Conservation (phyloP, 2,329 filamentous ascomycete genomes). For the Colletotrichum eremochloae region DNA sequence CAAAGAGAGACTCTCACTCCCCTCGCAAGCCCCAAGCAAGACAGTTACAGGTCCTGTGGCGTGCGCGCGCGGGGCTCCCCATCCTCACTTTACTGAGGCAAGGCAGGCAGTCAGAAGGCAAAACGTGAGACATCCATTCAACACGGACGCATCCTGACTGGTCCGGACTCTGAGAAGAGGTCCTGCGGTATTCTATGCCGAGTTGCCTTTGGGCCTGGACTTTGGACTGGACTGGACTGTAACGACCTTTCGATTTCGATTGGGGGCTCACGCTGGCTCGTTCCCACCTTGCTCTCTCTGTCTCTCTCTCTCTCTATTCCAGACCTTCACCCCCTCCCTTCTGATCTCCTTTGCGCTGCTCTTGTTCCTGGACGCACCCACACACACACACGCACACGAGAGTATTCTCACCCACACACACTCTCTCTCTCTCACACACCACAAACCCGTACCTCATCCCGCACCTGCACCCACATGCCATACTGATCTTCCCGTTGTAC, state of each 20-base stretch:
- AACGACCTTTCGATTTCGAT: conserved; percentile 9
- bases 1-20: neutral
- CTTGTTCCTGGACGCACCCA: conserved; percentile 7
- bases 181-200: conserved; percentile 34
- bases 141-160: conserved; percentile 40
- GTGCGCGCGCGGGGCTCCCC: conserved; percentile 39
- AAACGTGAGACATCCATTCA: conserved; percentile 40
- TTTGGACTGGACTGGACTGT: conserved; percentile 6
- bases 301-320: conserved; percentile 30
- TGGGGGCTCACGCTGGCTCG: conserved; percentile 9
- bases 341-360: conserved; percentile 21
- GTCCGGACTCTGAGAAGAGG: conserved; percentile 24
- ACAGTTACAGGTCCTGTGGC: conserved; percentile 15
- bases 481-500: conserved; percentile 35
- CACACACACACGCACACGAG: neutral
- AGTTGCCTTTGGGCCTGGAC: conserved; percentile 1
- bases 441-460: conserved; percentile 16
- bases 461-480: conserved; percentile 20
- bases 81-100: conserved; percentile 29
- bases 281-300: conserved; percentile 18
- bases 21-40: neutral
- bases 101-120: conserved; percentile 29
- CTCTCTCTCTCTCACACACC: neutral
- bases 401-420: conserved; percentile 1
- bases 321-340: conserved; percentile 26